These are phyloP conservation scores for Parastagonospora avenae DNA, from an alignment of 2,329 filamentous ascomycete genomes.

Conservation along the genomic window DNA sequence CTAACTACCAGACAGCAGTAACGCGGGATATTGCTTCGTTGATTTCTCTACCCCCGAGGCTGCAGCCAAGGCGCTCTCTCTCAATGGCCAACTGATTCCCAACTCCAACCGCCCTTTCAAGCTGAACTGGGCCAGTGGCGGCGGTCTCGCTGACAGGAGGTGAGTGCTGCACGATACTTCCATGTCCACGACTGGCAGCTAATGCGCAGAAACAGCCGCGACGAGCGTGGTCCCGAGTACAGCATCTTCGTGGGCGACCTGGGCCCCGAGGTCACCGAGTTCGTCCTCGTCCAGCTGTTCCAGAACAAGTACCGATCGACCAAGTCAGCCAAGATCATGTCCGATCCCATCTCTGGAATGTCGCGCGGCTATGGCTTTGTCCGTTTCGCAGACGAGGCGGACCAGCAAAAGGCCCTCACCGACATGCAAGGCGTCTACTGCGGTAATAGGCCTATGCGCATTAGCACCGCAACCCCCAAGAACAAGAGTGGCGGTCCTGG, in stretches of 20 bases:
- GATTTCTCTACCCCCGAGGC: constrained; percentile 85
- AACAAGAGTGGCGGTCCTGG: constrained; percentile 69
- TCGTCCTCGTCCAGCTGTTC: constrained; percentile 95
- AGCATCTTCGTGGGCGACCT: constrained; percentile 98
- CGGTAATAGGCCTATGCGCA: constrained; percentile 97
- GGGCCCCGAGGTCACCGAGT: constrained; percentile 98
- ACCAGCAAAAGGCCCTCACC: constrained; percentile 92
- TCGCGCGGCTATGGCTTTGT: constrained; percentile 98
- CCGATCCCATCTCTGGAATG: constrained; percentile 95
- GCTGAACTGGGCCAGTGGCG: constrained; percentile 98
- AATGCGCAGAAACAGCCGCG: constrained; percentile 59
- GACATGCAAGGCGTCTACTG: constrained; percentile 99
- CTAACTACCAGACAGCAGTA: constrained; percentile 71
- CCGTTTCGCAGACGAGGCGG: constrained; percentile 91
- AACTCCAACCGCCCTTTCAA: constrained; percentile 97
- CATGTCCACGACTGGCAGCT: constrained; percentile 10
- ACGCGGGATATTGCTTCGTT: constrained; percentile 98
- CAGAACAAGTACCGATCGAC: constrained; percentile 94
- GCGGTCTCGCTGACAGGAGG: constrained; percentile 92
- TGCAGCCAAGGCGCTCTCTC: constrained; percentile 84
- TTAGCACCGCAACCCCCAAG: constrained; percentile 97
- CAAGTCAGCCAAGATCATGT: constrained; percentile 99
- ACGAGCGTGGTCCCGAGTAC: constrained; percentile 94
- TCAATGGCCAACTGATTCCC: constrained; percentile 88
- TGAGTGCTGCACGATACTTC: constrained; percentile 49